phyloP scores from a whole-genome alignment of 2,329 filamentous ascomycete species.

The Pseudocercospora vitis region DNA sequence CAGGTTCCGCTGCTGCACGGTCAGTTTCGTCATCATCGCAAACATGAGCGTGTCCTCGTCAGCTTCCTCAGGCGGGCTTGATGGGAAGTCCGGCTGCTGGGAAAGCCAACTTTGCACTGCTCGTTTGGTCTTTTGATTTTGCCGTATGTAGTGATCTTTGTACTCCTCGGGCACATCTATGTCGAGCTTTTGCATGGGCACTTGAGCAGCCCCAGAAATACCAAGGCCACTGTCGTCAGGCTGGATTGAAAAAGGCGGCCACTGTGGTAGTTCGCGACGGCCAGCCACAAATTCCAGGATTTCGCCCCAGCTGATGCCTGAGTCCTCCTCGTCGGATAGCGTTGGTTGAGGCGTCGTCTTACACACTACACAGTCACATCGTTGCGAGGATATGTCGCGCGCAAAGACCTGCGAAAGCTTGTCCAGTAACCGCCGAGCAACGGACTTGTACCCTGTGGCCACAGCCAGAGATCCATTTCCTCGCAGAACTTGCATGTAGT shows the following conservation, averaged over 20 bases:
- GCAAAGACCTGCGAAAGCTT: conserved; percentile 92
- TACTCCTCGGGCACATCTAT: conserved; percentile 94
- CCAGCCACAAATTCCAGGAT: conserved; percentile 91
- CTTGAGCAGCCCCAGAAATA: conserved; percentile 54
- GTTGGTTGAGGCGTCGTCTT: conserved; percentile 47
- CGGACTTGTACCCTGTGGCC: conserved; percentile 89
- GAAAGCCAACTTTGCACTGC: conserved; percentile 88
- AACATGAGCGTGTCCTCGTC: conserved; percentile 94
- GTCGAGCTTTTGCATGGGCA: conserved; percentile 76
- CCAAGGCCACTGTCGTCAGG: conserved; percentile 58
- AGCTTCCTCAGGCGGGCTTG: conserved; percentile 78
- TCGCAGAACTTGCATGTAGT: conserved; percentile 77
- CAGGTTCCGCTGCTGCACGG: conserved; percentile 70
- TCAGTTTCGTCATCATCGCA: conserved; percentile 85
- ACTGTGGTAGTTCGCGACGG: conserved; percentile 77
- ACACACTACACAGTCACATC: conserved; percentile 86
- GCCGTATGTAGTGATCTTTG: conserved; percentile 84
- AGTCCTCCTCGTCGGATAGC: conserved; percentile 55
- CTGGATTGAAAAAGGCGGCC: conserved; percentile 79
- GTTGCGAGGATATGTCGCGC: conserved; percentile 80
- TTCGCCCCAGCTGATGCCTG: conserved; percentile 89
- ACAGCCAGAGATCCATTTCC: conserved; percentile 90
- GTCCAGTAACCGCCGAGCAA: conserved; percentile 86
- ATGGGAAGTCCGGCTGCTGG: conserved; percentile 71
- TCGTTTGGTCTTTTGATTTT: conserved; percentile 89